A percentile compares a stretch with the other conserved stretches of the same genome.
phyloP scores from a whole-genome alignment of 176 grass and related monocot species.

The Rhipidocladum racemiflorum region DNA sequence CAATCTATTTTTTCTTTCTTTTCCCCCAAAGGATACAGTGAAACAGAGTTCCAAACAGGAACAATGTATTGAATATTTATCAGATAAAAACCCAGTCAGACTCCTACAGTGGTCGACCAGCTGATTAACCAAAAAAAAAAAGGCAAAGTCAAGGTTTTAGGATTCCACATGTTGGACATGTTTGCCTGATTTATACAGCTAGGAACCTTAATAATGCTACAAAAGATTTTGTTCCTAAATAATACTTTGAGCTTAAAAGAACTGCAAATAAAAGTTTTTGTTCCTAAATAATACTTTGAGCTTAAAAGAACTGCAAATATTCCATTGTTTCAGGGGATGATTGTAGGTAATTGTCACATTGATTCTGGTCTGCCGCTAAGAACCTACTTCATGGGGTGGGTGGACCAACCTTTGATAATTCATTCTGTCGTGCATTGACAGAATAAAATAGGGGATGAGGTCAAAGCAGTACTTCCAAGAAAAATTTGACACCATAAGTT shows the following conservation, averaged over 20 bases:
- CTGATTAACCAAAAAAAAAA: neutral
- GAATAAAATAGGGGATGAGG: neutral
- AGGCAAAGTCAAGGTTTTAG: neutral
- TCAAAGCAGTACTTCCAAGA: too few species aligned
- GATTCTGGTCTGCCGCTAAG: neutral
- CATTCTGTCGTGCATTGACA: neutral
- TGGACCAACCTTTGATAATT: neutral
- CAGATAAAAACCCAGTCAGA: neutral
- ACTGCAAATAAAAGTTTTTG: neutral
- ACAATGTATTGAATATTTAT: neutral
- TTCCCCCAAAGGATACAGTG: neutral
- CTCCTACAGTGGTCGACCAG: too few species aligned
- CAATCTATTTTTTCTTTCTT: neutral
- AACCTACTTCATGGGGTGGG: neutral
- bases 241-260: neutral
- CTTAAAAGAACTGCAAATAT: neutral
- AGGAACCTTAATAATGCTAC: neutral
- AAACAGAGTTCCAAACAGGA: neutral
- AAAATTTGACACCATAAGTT: neutral
- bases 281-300: neutral
- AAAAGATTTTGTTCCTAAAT: neutral
- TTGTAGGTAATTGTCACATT: neutral
- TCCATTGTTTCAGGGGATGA: neutral
- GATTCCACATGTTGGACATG: neutral
- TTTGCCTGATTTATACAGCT: neutral